Evolutionary conservation across 208 protist genomes (phyloP).

Genomic region (Plasmodiophora brassicae): DNA sequence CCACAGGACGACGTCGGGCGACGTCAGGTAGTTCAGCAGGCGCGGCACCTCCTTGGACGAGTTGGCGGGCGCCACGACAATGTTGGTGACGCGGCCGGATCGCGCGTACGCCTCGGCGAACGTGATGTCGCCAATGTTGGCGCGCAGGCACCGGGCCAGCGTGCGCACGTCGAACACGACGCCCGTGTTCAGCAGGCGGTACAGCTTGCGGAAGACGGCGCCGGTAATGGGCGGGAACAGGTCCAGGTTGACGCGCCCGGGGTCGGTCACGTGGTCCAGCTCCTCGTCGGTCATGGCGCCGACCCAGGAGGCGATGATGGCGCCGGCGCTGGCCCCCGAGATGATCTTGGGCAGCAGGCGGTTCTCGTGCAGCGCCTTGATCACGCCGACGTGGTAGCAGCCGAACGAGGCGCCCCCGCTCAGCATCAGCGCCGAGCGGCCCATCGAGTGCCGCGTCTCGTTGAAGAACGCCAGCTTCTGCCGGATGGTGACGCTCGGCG

Average conservation of each 20-base stretch:
- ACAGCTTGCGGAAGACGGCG: background rate
- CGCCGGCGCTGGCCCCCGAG: background rate
- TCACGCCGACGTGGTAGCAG: background rate
- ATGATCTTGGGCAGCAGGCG: slow-evolving; percentile 24
- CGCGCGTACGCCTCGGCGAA: background rate
- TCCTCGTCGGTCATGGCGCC: background rate
- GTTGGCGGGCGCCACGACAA: background rate
- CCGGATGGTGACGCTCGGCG: background rate
- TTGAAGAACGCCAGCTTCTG: slow-evolving; percentile 21
- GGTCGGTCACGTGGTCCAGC: background rate
- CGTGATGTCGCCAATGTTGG: slow-evolving; percentile 35
- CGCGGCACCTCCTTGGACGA: background rate
- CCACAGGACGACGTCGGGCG: slow-evolving; percentile 20
- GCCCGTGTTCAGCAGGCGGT: background rate
- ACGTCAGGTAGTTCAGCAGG: slow-evolving; percentile 17
- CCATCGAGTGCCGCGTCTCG: background rate
- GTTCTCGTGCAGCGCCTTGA: background rate
- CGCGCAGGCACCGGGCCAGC: background rate
- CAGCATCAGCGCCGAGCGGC: background rate
- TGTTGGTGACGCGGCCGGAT: slow-evolving; percentile 3
- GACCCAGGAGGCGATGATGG: background rate
- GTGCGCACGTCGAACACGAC: background rate
- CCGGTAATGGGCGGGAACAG: background rate
- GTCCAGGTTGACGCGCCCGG: background rate
- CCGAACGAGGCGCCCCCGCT: background rate